Percentiles rank a stretch among this genome's conserved stretches.
Evolutionary conservation across 2,329 filamentous ascomycete genomes (phyloP).

Genomic region (Neonectria sp.): DNA sequence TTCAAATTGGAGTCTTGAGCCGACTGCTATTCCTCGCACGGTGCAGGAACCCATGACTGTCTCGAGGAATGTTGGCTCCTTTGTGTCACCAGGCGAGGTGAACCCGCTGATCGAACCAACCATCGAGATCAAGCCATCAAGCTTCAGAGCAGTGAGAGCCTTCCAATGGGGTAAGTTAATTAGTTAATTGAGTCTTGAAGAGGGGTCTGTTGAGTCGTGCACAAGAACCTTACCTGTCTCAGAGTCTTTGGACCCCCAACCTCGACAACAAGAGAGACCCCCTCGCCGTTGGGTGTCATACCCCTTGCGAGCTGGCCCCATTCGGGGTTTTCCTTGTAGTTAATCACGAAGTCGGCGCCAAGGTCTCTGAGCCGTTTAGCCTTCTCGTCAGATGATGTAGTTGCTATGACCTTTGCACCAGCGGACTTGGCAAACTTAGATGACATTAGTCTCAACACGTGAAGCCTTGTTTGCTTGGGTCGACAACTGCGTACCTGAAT

Average conservation of each 20-base stretch:
- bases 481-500: slow-evolving; percentile 48
- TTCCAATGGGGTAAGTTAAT: no score
- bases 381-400: slow-evolving; percentile 67
- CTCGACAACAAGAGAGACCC: background rate
- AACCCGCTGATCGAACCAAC: background rate
- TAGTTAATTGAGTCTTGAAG: background rate
- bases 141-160: background rate
- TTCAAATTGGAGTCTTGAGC: background rate
- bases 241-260: background rate
- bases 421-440: slow-evolving; percentile 39
- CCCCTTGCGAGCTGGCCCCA: slow-evolving; percentile 61
- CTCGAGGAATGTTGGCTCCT: background rate
- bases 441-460: background rate
- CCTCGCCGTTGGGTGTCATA: background rate
- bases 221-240: background rate
- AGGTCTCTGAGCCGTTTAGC: slow-evolving; percentile 64
- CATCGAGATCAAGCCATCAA: background rate
- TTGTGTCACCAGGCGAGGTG: background rate
- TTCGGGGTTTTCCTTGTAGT: slow-evolving; percentile 66
- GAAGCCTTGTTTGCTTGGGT: no score
- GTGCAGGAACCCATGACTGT: background rate
- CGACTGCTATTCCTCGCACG: background rate
- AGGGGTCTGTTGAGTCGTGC: background rate
- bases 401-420: slow-evolving; percentile 71
- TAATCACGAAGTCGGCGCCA: slow-evolving; percentile 70